phyloP scores from a whole-genome alignment of 805 yeast genomes.

The Yamadazyma sp. region DNA sequence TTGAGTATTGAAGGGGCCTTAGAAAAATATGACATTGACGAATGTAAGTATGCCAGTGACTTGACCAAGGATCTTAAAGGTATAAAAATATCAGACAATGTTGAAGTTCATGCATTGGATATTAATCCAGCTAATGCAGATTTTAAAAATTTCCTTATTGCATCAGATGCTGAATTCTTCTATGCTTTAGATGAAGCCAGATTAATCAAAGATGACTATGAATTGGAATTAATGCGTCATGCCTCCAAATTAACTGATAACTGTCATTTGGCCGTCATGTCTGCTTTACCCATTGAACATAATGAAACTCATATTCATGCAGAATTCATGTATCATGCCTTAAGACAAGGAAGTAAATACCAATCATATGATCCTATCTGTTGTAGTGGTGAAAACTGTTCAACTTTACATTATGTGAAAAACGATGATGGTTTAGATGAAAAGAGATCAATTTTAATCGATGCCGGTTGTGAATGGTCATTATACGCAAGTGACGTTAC shows the following conservation, averaged over 20 bases:
- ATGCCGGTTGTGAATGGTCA: constrained; percentile 98
- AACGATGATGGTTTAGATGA: constrained; percentile 68
- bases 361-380: constrained; percentile 95
- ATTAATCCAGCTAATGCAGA: constrained; percentile 42
- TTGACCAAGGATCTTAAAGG: constrained; percentile 35
- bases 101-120: constrained; percentile 51
- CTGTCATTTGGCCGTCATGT: constrained; percentile 89
- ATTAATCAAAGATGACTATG: constrained; percentile 78
- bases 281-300: constrained; percentile 81
- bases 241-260: constrained; percentile 86
- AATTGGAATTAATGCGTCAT: constrained; percentile 68
- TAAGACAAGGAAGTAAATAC: constrained; percentile 88
- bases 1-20: constrained; percentile 61
- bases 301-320: constrained; percentile 94
- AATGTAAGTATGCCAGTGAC: constrained; percentile 60
- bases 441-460: constrained; percentile 72
- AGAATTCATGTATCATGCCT: constrained; percentile 88
- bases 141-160: constrained; percentile 35
- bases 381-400: constrained; percentile 88
- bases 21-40: constrained; percentile 74
- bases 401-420: constrained; percentile 84
- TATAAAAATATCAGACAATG: constrained; percentile 21
- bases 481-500: constrained; percentile 93
- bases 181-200: constrained; percentile 87
- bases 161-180: constrained; percentile 46